Evolutionary conservation across 2,329 filamentous ascomycete species (phyloP).

Genomic region (Macroventuria anomochaeta): DNA sequence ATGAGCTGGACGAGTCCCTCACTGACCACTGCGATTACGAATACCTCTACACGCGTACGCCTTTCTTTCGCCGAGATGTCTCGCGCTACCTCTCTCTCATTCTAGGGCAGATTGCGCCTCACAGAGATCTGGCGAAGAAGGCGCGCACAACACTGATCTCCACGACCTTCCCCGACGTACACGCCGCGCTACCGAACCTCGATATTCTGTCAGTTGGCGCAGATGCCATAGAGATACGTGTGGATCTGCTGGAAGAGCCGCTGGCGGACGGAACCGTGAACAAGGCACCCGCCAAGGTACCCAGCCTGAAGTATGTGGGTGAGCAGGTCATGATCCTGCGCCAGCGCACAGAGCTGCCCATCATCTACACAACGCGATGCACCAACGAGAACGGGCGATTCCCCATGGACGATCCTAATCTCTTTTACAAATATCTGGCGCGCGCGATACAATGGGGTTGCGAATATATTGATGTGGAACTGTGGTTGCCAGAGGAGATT

Average conservation of each 20-base stretch:
- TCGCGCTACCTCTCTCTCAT: slow-evolving; percentile 81
- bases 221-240: slow-evolving; percentile 83
- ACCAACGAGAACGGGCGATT: slow-evolving; percentile 83
- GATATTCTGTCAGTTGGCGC: slow-evolving; percentile 87
- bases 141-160: slow-evolving; percentile 83
- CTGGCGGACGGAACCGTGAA: slow-evolving; percentile 65
- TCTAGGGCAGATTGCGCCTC: slow-evolving; percentile 78
- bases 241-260: slow-evolving; percentile 80
- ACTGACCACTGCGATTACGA: slow-evolving; percentile 81
- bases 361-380: slow-evolving; percentile 86
- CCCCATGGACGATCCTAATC: slow-evolving; percentile 76
- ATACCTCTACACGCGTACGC: slow-evolving; percentile 77
- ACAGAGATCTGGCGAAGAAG: slow-evolving; percentile 79
- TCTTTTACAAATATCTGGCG: slow-evolving; percentile 82
- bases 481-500: slow-evolving; percentile 83
- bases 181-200: slow-evolving; percentile 80
- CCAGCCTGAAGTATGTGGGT: slow-evolving; percentile 82
- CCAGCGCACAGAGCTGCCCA: slow-evolving; percentile 84
- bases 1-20: slow-evolving; percentile 67
- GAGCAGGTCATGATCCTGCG: slow-evolving; percentile 85
- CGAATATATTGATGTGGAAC: slow-evolving; percentile 87
- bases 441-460: slow-evolving; percentile 87
- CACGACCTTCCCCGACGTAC: slow-evolving; percentile 86
- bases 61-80: slow-evolving; percentile 76
- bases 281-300: slow-evolving; percentile 71